Evolutionary conservation across 2,329 filamentous ascomycete genomes (phyloP), one percentile per base, ranked within the genome.

Genomic region (Fusarium continuum): DNA sequence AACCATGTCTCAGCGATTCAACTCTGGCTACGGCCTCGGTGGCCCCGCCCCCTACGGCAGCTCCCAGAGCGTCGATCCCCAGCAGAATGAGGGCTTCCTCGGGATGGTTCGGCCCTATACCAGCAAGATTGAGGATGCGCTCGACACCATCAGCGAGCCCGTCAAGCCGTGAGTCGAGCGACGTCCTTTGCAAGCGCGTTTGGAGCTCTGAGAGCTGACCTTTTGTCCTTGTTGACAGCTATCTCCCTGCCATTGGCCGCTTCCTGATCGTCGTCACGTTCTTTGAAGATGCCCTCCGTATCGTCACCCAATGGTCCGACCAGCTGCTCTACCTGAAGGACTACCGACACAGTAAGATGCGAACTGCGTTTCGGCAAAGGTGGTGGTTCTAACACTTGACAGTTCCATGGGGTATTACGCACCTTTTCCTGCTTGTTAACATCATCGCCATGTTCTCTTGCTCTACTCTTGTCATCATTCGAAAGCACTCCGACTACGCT

Each of bases 201-300:
- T 36, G 55, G 48, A 48, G 36, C 29, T 35, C 26, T 14, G 36
- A 43, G 54, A 50, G 63, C 68, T 72, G 63, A 60, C 56, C 29
- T 45, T 45, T 39, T 44, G 35, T 45, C 55, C 40, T 46, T 39
- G 26, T 39, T 45, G 67, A 73, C 75, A 97, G 93, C 64, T 96
- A 96, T 76, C 85, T 99, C 38, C 95, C 95, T 56, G 92, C 92
- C 67, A 94, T 99, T 81, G 95, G 95, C 68, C 92, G 95, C 69
- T 98, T 98, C 79, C 80, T 99, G 69, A 99, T 99, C 71, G 95
- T 99, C 53, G 95, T 98, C 49, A 99, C 95, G 62, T 99, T 99
- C 81, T 84, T 99, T 70, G 95, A 99, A 79, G 95, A 99, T 82
- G 92, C 93, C 44, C 83, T 99, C 63, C 88, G 95, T 76, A 99